These are phyloP conservation scores for Debaryomyces fabryi DNA, from an alignment of 1,139 yeast genomes.

Conservation along the genomic window DNA sequence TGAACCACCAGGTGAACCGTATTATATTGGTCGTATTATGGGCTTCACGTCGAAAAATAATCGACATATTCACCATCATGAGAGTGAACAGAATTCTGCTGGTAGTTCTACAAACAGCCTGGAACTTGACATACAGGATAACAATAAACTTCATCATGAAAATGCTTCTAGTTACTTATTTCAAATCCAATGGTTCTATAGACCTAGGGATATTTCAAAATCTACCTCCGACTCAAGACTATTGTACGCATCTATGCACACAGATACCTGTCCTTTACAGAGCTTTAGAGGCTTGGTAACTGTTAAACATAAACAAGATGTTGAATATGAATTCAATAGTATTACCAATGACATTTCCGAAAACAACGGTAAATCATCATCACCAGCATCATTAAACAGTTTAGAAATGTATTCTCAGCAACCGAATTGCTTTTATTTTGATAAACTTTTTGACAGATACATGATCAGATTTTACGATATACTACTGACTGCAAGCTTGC, in stretches of 20 bases:
- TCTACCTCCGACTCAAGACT: slow-evolving; percentile 71
- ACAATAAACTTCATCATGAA: background rate
- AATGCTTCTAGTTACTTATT: slow-evolving; percentile 56
- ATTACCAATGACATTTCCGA: slow-evolving; percentile 4
- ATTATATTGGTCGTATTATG: slow-evolving; percentile 82
- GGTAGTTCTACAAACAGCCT: background rate
- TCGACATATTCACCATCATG: background rate
- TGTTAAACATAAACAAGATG: slow-evolving; percentile 69
- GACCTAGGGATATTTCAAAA: slow-evolving; percentile 83
- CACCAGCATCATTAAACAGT: slow-evolving; percentile 22
- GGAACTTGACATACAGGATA: background rate
- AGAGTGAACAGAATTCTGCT: background rate
- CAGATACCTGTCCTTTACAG: slow-evolving; percentile 77
- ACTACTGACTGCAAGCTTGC: slow-evolving; percentile 35
- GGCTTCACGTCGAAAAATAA: slow-evolving; percentile 59
- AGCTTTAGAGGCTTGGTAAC: slow-evolving; percentile 77
- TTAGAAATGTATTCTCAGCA: slow-evolving; percentile 53
- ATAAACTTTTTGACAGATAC: slow-evolving; percentile 82
- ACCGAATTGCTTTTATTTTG: slow-evolving; percentile 83
- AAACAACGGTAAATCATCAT: slow-evolving; percentile 17
- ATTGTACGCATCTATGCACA: slow-evolving; percentile 83
- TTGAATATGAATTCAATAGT: slow-evolving; percentile 42
- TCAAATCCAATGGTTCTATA: slow-evolving; percentile 87
- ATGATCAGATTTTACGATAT: slow-evolving; percentile 84
- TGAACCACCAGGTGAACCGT: slow-evolving; percentile 96